A percentile compares a stretch with the other conserved stretches of the same genome.
Conservation (phyloP, 371 early-diverging fungal genomes). For the Mucor racemosus region DNA sequence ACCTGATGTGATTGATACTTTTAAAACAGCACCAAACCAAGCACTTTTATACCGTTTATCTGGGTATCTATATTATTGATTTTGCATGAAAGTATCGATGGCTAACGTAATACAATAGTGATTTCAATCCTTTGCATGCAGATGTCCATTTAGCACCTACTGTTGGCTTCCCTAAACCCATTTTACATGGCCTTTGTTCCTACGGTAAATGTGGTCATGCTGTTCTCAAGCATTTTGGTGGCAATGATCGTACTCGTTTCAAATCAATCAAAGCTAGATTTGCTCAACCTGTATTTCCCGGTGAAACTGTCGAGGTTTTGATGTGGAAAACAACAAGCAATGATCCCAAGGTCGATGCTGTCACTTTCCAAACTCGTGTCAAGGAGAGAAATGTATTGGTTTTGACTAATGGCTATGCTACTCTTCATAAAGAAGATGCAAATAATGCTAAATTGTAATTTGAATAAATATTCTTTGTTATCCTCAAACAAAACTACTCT, state of each 20-base stretch:
- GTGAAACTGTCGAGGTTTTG: conserved; percentile 60
- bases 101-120: conserved; percentile 33
- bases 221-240: conserved; percentile 57
- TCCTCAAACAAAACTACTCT: too few species aligned
- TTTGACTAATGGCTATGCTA: conserved; percentile 52
- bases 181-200: conserved; percentile 74
- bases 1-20: conserved; percentile 56
- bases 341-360: conserved; percentile 41
- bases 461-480: background rate
- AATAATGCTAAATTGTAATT: conserved; percentile 36
- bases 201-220: conserved; percentile 66
- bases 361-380: conserved; percentile 58
- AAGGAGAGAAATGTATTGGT: conserved; percentile 56
- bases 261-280: conserved; percentile 69
- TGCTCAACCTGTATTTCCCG: conserved; percentile 73
- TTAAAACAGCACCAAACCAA: conserved; percentile 51
- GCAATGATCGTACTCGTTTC: conserved; percentile 57
- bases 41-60: conserved; percentile 72
- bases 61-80: conserved; percentile 17
- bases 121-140: conserved; percentile 73
- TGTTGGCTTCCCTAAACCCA: conserved; percentile 69
- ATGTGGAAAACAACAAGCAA: conserved; percentile 68
- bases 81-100: background rate
- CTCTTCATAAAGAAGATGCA: conserved; percentile 37
- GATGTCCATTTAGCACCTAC: conserved; percentile 62